phyloP scores from a whole-genome alignment of 2,329 filamentous ascomycete species.

The Trichoderma semiorbis region DNA sequence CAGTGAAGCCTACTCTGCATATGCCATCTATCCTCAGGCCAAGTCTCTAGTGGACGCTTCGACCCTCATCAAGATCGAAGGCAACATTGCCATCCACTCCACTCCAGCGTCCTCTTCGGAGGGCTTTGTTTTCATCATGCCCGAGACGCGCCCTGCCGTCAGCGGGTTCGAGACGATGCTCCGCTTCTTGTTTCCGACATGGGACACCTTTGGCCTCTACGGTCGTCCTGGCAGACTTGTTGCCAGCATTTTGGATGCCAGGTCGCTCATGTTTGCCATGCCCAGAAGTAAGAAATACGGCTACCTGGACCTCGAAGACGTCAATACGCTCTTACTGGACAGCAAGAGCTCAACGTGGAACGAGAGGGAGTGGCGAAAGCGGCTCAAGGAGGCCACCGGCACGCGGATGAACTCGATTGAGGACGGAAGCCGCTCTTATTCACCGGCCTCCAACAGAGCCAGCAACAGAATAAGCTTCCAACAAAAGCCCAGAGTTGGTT shows the following conservation, averaged over 20 bases:
- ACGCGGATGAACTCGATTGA: conserved; percentile 68
- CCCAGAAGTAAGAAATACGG: conserved; percentile 83
- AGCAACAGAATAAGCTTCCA: conserved; percentile 54
- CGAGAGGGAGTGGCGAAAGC: conserved; percentile 85
- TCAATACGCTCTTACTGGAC: conserved; percentile 70
- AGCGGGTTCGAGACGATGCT: conserved; percentile 95
- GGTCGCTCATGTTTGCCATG: conserved; percentile 98
- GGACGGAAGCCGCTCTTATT: conserved; percentile 45
- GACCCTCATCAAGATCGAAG: conserved; percentile 90
- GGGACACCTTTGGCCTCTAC: conserved; percentile 88
- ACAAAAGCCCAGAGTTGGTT: conserved; percentile 43
- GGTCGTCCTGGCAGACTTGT: conserved; percentile 83
- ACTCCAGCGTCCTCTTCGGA: conserved; percentile 74
- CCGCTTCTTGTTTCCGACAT: conserved; percentile 87
- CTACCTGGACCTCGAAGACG: conserved; percentile 85
- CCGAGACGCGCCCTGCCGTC: conserved; percentile 86
- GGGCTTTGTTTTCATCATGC: conserved; percentile 97
- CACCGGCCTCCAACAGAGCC: conserved; percentile 56
- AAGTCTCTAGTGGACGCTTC: conserved; percentile 93
- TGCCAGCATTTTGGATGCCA: conserved; percentile 79
- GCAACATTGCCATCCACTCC: conserved; percentile 81
- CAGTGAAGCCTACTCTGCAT: conserved; percentile 84
- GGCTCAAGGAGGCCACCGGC: conserved; percentile 83
- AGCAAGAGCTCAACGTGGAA: conserved; percentile 71
- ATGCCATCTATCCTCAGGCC: conserved; percentile 92